These are phyloP conservation scores for Candida verbasci DNA, from an alignment of 805 yeast species.

Conservation along the genomic window DNA sequence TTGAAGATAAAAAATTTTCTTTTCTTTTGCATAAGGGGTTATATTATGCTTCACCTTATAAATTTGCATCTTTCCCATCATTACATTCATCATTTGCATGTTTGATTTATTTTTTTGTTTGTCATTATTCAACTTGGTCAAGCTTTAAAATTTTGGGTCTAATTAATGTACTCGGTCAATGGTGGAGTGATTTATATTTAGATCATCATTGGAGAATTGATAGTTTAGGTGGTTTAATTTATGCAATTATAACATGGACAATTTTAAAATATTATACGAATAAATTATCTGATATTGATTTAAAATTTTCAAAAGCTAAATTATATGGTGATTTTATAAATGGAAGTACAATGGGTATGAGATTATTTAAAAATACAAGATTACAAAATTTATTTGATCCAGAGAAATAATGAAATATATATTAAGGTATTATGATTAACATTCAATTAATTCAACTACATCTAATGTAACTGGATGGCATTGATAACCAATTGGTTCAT, in stretches of 20 bases:
- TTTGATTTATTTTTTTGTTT: constrained; percentile 40
- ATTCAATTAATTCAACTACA: constrained; percentile 32
- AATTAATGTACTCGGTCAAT: constrained; percentile 49
- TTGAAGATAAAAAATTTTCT: constrained; percentile 62
- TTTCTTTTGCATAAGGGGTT: constrained; percentile 57
- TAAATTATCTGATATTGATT: constrained; percentile 29
- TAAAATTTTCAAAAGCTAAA: constrained; percentile 11
- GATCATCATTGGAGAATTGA: constrained; percentile 73
- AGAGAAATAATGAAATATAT: neutral
- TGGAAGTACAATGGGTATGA: constrained; percentile 59
- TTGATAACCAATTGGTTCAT: constrained; percentile 26
- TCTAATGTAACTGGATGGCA: constrained; percentile 35
- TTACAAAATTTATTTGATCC: constrained; percentile 54
- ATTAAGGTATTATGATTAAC: too few relatives aligned
- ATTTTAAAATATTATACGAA: constrained; percentile 29
- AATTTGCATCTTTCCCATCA: constrained; percentile 63
- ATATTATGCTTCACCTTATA: constrained; percentile 64
- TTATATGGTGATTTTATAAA: constrained; percentile 31
- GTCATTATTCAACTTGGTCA: constrained; percentile 35
- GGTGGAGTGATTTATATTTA: constrained; percentile 74
- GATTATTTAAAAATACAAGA: constrained; percentile 48
- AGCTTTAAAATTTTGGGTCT: constrained; percentile 32
- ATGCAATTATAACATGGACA: constrained; percentile 44
- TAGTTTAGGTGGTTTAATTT: constrained; percentile 49
- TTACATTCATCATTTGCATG: constrained; percentile 66